Evolutionary conservation across 2,329 filamentous ascomycete species (phyloP).

Genomic region (Cladosporium colombiae): DNA sequence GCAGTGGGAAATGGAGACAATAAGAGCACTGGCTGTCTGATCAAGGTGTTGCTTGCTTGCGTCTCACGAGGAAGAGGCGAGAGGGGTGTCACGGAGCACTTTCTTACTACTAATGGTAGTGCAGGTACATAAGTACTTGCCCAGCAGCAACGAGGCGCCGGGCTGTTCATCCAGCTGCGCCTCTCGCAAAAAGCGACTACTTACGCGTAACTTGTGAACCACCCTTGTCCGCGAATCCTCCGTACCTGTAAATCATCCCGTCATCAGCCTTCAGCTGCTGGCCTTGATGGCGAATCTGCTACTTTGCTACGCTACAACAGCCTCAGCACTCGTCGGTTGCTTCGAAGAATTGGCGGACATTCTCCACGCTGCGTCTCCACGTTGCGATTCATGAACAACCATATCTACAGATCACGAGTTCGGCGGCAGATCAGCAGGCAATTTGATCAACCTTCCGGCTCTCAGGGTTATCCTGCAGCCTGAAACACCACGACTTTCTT

Average conservation of each 20-base stretch:
- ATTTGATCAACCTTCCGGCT: background rate
- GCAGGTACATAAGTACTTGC: conserved; percentile 6
- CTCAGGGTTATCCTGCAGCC: conserved; percentile 5
- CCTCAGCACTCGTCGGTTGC: background rate
- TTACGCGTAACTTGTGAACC: conserved; percentile 2
- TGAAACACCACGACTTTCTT: conserved; percentile 9
- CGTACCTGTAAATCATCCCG: conserved; percentile 4
- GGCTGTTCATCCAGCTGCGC: conserved; percentile 5
- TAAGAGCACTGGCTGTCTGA: background rate
- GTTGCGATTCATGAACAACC: background rate
- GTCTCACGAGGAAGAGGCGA: background rate
- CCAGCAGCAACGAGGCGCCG: conserved; percentile 3
- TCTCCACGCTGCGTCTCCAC: no score
- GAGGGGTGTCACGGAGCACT: conserved; percentile 5
- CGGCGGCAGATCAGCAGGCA: background rate
- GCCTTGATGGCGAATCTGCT: background rate
- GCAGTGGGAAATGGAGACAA: background rate
- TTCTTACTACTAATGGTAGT: background rate
- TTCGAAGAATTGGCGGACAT: background rate
- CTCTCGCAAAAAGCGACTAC: background rate
- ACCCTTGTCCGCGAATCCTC: conserved; percentile 3
- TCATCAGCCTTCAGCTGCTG: conserved; percentile 6
- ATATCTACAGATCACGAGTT: background rate
- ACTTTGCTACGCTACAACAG: background rate
- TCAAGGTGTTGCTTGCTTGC: background rate